Conservation (phyloP, 2,329 filamentous ascomycete genomes). For the Penicillium freii region DNA sequence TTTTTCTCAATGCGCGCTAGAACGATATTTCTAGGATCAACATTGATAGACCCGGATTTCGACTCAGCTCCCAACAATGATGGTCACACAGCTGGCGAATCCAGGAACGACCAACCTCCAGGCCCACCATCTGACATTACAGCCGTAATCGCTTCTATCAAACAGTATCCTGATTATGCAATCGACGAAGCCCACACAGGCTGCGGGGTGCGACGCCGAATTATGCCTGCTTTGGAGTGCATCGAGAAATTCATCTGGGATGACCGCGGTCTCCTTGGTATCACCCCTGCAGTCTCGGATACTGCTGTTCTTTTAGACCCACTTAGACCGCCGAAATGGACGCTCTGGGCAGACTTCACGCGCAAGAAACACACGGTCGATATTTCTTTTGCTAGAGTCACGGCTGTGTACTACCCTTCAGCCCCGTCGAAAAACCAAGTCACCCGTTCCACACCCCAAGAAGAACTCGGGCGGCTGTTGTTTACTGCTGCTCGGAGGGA, state of each 20-base stretch:
- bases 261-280: conserved; percentile 32
- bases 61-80: conserved; percentile 18
- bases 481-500: conserved; percentile 38
- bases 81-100: conserved; percentile 1
- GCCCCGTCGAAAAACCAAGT: conserved; percentile 11
- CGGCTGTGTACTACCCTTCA: conserved; percentile 17
- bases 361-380: conserved; percentile 24
- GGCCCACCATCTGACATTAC: conserved; percentile 31
- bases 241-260: conserved; percentile 39
- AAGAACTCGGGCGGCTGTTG: conserved; percentile 34
- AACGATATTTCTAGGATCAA: conserved; percentile 44
- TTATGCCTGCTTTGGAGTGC: conserved; percentile 40
- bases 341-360: conserved; percentile 24
- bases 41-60: conserved; percentile 37
- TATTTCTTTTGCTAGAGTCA: conserved; percentile 28
- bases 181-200: conserved; percentile 43
- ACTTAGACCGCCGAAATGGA: conserved; percentile 1
- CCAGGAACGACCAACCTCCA: conserved; percentile 7
- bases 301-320: not conserved
- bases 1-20: conserved; percentile 44
- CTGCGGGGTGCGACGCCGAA: conserved; percentile 43
- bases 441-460: conserved; percentile 17
- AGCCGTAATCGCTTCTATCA: conserved; percentile 38
- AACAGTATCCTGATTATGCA: conserved; percentile 45
- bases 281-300: conserved; percentile 20